Evolutionary conservation across 345 rosid genomes (phyloP), one percentile per base, ranked within the genome.

Genomic region (Hibiscus trionum): DNA sequence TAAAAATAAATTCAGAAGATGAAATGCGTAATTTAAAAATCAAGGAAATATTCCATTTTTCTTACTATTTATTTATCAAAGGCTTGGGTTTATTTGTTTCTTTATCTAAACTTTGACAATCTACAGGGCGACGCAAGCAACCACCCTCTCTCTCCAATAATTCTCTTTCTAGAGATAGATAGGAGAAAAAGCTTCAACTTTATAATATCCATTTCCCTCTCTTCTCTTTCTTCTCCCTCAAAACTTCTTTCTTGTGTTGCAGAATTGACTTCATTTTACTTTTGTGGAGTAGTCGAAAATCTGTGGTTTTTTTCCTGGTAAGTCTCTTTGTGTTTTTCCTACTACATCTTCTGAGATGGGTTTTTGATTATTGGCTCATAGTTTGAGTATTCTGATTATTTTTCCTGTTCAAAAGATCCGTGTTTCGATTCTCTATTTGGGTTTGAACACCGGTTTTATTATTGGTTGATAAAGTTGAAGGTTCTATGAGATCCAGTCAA

Each of bases 401-500:
- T 49, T 49, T 15, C 53, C n/a, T 10, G 53, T 6, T 49, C 17
- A 49, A 49, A 49, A 49, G 53, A 39, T 49, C 6, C 2, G 1
- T 3, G 53, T 49, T 49, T 49, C 15, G 16, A 12, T 49, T 49
- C 12, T 3, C n/a, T 49, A 10, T 44, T 44, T 44, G 47, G 14
- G 42, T 37, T 37, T 31, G 35, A 31, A 31, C 35, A 31, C 35
- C 4, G 35, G 16, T 47, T 49, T 49, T 3, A 15, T 12, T 12
- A 47, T 15, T 15, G n/a, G n/a, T 49, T 49, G 16, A 55, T 55
- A 50, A 3, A 26, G 50, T 39, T 55, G 19, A 0, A 46, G 47
- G 10, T 72, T 72, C 15, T 47, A 17, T 53, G 39, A 56, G 77
- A 78, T 83, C 80, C 73, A 35, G 11, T 65, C 47, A 44, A 24